Percentiles rank a stretch among this genome's conserved stretches.
These are phyloP conservation scores for Prunella vulgaris DNA, from an alignment of 257 asterid genomes.

Conservation along the genomic window DNA sequence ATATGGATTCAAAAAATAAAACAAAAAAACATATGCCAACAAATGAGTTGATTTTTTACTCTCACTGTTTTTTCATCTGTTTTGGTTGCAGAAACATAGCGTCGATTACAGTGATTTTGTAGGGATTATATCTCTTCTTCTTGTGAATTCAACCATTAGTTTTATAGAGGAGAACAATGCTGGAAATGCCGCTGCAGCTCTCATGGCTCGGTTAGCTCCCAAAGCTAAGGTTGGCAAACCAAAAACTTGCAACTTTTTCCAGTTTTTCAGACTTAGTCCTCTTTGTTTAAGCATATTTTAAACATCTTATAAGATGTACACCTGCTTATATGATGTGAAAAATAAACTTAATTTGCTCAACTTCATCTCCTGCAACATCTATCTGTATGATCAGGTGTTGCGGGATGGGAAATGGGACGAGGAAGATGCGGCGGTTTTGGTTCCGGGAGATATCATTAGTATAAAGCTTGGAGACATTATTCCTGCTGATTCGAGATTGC, in stretches of 20 bases:
- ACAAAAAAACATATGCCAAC: not conserved
- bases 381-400: conserved; percentile 32
- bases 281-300: too few relatives aligned
- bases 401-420: conserved; percentile 64
- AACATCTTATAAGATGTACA: too few relatives aligned
- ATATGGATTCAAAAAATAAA: not conserved
- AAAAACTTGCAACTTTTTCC: not conserved
- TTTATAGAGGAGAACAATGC: conserved; percentile 72
- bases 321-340: too few relatives aligned
- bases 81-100: conserved; percentile 26
- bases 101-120: conserved; percentile 40
- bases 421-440: conserved; percentile 61
- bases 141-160: conserved; percentile 66
- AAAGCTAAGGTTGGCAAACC: conserved; percentile 44
- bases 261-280: too few relatives aligned
- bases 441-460: conserved; percentile 69
- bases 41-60: not conserved
- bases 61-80: not conserved
- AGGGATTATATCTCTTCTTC: conserved; percentile 46
- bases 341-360: not conserved
- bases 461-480: conserved; percentile 68
- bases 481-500: conserved; percentile 80
- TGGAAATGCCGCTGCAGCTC: conserved; percentile 75
- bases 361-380: not conserved
- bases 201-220: conserved; percentile 78